Evolutionary conservation across 2,329 filamentous ascomycete genomes (phyloP), one percentile per base, ranked within the genome.

Genomic region (Shiraia sp.): DNA sequence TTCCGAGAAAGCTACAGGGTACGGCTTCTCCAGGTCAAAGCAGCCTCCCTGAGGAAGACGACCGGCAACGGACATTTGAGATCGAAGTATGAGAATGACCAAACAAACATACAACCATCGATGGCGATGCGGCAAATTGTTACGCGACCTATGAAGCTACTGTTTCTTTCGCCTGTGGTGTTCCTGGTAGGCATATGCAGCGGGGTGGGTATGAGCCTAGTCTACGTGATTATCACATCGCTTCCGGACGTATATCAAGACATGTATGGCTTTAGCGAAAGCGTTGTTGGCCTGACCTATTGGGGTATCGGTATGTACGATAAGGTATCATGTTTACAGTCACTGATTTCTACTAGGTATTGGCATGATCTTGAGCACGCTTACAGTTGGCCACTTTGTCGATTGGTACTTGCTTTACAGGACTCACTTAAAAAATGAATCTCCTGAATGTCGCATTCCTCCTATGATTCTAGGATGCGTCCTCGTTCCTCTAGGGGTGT

Each of bases 1-100:
- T 80, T 78, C 51, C 65, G 74, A 3, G 82, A 85, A 65, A 85
- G 81, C 7, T 85, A 84, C 63, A 76, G 75, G 51, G 72, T 80
- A 12, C 63, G 72, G 2, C 80, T 84, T 31, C 63, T 83, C 23
- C 55, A 37, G 43, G 37, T 32, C 24, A 55, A 17, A 38, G 45
- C 37, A 41, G 58, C 30, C 42, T 53, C 15, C 40, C 47, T 49
- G n/a, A 48, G 39, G 17, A 36, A 51, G 12, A 19, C 33, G 16
- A 32, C 26, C 12, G 27, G 38, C 36, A 23, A 28, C 13, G 16
- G 26, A 29, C 9, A 15, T 12, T 14, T 38, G 14, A 32, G 26
- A 10, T 35, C 39, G 32, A 34, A 30, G 26, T 35, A 46, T 44
- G 24, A 38, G 28, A 15, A 17, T 16, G 38, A 48, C 42, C 13